Percentiles rank a stretch among this genome's conserved stretches.
phyloP scores from a whole-genome alignment of 2,329 filamentous ascomycete genomes.

The Aspergillus aculeatus region DNA sequence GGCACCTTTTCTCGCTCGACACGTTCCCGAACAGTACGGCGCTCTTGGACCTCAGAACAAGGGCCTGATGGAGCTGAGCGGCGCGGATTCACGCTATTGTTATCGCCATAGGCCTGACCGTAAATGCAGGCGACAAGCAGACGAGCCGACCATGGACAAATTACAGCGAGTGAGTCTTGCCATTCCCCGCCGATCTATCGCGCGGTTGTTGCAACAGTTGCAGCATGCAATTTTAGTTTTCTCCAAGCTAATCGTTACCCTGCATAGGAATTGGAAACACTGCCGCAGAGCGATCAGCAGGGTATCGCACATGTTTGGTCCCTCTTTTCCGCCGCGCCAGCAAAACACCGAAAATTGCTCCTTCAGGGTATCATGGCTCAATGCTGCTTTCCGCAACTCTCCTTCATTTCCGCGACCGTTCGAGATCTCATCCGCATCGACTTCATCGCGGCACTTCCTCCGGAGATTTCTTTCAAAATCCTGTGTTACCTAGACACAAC shows the following conservation, averaged over 20 bases:
- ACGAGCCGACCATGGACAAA: constrained; percentile 94
- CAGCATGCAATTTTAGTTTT: background rate
- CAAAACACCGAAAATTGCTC: constrained; percentile 94
- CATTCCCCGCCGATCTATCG: background rate
- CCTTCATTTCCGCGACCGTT: constrained; percentile 84
- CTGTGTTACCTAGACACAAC: constrained; percentile 89
- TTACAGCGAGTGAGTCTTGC: constrained; percentile 70
- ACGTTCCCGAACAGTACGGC: constrained; percentile 86
- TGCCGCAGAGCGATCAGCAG: constrained; percentile 84
- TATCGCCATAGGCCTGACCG: constrained; percentile 93
- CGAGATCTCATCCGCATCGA: constrained; percentile 97
- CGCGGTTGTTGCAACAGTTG: background rate
- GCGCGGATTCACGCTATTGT: constrained; percentile 80
- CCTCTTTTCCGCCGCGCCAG: constrained; percentile 89
- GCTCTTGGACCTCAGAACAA: constrained; percentile 57
- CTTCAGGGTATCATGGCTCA: constrained; percentile 93
- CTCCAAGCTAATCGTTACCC: background rate
- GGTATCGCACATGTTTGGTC: constrained; percentile 98
- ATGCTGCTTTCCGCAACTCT: constrained; percentile 96
- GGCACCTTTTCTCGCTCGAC: constrained; percentile 82
- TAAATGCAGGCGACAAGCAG: constrained; percentile 87
- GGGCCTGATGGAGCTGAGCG: constrained; percentile 44
- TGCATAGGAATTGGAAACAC: constrained; percentile 70
- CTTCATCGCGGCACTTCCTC: constrained; percentile 83
- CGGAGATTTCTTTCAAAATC: constrained; percentile 90